These are phyloP conservation scores for Exophiala sp. DNA, from an alignment of 2,329 filamentous ascomycete genomes.

Conservation along the genomic window DNA sequence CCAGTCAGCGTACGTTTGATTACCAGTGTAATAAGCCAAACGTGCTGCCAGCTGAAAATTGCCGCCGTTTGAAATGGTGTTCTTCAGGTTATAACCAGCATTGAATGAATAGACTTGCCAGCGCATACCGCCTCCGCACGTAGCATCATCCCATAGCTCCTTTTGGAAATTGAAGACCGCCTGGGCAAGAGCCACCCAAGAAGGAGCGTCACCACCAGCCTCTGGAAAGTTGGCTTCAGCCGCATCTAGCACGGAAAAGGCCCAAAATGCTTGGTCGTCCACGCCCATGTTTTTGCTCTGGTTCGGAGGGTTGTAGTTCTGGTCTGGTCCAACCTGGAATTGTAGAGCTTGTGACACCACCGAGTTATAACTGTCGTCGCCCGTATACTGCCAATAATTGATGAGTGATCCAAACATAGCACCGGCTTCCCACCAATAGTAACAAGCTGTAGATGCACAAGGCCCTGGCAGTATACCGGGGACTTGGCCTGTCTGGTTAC, in stretches of 20 bases:
- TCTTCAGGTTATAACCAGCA: slow-evolving; percentile 50
- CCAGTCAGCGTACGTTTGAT: slow-evolving; percentile 39
- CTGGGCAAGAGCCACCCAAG: slow-evolving; percentile 70
- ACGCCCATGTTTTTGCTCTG: slow-evolving; percentile 39
- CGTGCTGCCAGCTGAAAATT: slow-evolving; percentile 50
- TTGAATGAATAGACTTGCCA: slow-evolving; percentile 71
- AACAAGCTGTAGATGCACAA: slow-evolving; percentile 25
- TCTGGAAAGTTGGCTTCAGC: slow-evolving; percentile 38
- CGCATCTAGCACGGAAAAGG: slow-evolving; percentile 36
- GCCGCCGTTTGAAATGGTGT: slow-evolving; percentile 51
- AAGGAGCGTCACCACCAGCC: slow-evolving; percentile 46
- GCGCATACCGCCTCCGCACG: slow-evolving; percentile 68
- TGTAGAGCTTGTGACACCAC: slow-evolving; percentile 38
- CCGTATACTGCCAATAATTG: slow-evolving; percentile 44
- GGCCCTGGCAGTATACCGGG: slow-evolving; percentile 35
- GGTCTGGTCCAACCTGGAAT: slow-evolving; percentile 38
- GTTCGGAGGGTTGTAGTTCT: slow-evolving; percentile 41
- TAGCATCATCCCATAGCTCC: slow-evolving; percentile 61
- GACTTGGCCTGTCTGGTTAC: slow-evolving; percentile 31
- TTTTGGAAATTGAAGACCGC: slow-evolving; percentile 75
- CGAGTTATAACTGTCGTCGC: slow-evolving; percentile 39
- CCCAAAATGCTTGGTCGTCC: slow-evolving; percentile 36
- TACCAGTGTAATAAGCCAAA: slow-evolving; percentile 38
- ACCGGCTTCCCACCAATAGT: slow-evolving; percentile 39
- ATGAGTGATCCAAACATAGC: slow-evolving; percentile 38